Evolutionary conservation across 2,329 filamentous ascomycete species (phyloP).

Genomic region (Trematosphaeria pertusa): DNA sequence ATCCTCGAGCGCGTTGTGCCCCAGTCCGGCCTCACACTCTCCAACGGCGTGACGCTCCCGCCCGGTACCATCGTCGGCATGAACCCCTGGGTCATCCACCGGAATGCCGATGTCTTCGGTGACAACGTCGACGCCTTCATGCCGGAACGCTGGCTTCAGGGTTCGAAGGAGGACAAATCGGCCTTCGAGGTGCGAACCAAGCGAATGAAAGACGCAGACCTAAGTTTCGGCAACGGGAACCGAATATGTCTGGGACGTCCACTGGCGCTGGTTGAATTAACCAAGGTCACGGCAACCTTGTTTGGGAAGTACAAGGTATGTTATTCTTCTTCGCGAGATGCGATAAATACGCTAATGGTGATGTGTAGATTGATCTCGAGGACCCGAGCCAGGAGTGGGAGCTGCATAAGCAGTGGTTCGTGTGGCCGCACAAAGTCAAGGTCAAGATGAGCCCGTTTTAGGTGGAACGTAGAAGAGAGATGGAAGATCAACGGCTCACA

Average conservation of each 20-base stretch:
- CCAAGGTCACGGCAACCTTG: constrained; percentile 62
- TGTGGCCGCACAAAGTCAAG: constrained; percentile 45
- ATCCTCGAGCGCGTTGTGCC: constrained; percentile 43
- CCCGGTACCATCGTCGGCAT: constrained; percentile 43
- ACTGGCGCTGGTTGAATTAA: constrained; percentile 39
- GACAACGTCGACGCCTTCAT: constrained; percentile 23
- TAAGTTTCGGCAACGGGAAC: constrained; percentile 40
- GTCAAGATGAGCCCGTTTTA: constrained; percentile 33
- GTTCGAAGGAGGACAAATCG: constrained; percentile 16
- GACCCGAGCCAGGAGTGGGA: constrained; percentile 48
- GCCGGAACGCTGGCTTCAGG: constrained; percentile 45
- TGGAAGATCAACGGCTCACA: too few relatives aligned
- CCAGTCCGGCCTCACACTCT: constrained; percentile 22
- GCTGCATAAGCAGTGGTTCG: constrained; percentile 52
- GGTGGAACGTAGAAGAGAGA: too few relatives aligned
- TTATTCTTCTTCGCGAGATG: constrained; percentile 3
- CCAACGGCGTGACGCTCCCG: constrained; percentile 31
- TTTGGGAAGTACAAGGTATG: constrained; percentile 53
- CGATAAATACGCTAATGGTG: too few relatives aligned
- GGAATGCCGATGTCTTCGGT: constrained; percentile 29
- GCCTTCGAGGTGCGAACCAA: constrained; percentile 27
- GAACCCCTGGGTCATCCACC: constrained; percentile 39
- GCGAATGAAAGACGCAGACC: constrained; percentile 44
- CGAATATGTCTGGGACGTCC: constrained; percentile 37
- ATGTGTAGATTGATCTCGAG: constrained; percentile 45